A percentile compares a stretch with the other conserved stretches of the same genome.
These are phyloP conservation scores for Ustanciosporium gigantosporum DNA, from an alignment of 1,284 basidiomycete species.

Conservation along the genomic window DNA sequence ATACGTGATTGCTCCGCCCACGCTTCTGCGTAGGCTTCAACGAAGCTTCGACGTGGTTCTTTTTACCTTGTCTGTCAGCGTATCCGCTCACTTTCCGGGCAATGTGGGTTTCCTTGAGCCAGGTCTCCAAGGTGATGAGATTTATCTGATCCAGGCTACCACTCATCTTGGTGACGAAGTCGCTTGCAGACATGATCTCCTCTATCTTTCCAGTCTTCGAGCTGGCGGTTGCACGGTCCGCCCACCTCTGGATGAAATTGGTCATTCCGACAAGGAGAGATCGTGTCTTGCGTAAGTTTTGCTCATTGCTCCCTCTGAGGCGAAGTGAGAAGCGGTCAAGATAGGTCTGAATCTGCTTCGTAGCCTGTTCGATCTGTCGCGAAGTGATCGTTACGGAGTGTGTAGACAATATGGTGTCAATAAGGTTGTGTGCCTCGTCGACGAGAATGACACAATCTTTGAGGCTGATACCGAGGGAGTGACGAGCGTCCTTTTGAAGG, in stretches of 20 bases:
- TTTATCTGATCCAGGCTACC: constrained; percentile 74
- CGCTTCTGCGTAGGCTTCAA: background rate
- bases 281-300: constrained; percentile 76
- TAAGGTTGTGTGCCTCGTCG: constrained; percentile 86
- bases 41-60: constrained; percentile 62
- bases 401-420: constrained; percentile 79
- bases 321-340: constrained; percentile 76
- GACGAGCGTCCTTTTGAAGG: constrained; percentile 79
- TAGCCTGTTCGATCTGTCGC: constrained; percentile 68
- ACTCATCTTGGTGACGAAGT: constrained; percentile 73
- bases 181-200: constrained; percentile 70
- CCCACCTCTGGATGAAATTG: constrained; percentile 1
- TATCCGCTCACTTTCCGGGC: constrained; percentile 73
- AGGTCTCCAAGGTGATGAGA: constrained; percentile 73
- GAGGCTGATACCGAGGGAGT: constrained; percentile 78
- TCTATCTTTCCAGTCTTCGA: constrained; percentile 3
- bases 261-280: constrained; percentile 35
- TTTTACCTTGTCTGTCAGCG: constrained; percentile 71
- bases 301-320: constrained; percentile 73
- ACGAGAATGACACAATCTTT: constrained; percentile 79
- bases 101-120: constrained; percentile 84
- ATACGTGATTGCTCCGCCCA: background rate
- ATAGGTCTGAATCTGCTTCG: constrained; percentile 79
- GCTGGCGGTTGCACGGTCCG: background rate
- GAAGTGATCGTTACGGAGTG: constrained; percentile 75